phyloP scores from a whole-genome alignment of 2,329 filamentous ascomycete species.

The Ophiostoma ips region DNA sequence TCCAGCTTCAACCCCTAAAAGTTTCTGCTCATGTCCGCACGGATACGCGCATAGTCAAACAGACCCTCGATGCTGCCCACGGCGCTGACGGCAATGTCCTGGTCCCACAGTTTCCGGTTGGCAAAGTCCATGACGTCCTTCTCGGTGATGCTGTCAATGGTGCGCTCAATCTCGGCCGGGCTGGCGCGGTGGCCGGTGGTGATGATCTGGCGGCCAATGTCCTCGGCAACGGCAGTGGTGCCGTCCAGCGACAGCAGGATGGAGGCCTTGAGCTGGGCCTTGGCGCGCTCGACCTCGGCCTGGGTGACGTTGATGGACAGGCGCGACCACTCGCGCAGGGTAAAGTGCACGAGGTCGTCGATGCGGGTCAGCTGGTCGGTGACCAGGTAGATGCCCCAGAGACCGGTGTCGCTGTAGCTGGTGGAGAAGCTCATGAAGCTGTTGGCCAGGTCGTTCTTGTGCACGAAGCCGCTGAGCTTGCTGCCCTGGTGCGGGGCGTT shows the following conservation, averaged over 20 bases:
- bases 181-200: conserved; percentile 87
- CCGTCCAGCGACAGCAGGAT: conserved; percentile 95
- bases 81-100: conserved; percentile 86
- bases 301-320: conserved; percentile 77
- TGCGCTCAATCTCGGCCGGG: conserved; percentile 87
- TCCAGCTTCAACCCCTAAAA: conserved; percentile 18
- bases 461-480: conserved; percentile 91
- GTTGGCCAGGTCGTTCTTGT: conserved; percentile 92
- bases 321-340: conserved; percentile 95
- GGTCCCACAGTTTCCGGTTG: conserved; percentile 90
- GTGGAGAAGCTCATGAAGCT: conserved; percentile 99
- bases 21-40: conserved; percentile 25
- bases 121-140: conserved; percentile 97
- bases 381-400: conserved; percentile 99
- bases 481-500: conserved; percentile 94
- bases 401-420: conserved; percentile 97
- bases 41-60: conserved; percentile 48
- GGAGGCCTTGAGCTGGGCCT: conserved; percentile 97
- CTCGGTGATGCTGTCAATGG: conserved; percentile 76
- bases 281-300: conserved; percentile 92
- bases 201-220: conserved; percentile 96
- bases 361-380: conserved; percentile 76
- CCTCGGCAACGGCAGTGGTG: conserved; percentile 92
- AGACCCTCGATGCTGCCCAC: conserved; percentile 85
- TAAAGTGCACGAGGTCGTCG: conserved; percentile 96